Evolutionary conservation across 345 rosid genomes (phyloP), one percentile per base, ranked within the genome.

Genomic region (Linum trigynum): DNA sequence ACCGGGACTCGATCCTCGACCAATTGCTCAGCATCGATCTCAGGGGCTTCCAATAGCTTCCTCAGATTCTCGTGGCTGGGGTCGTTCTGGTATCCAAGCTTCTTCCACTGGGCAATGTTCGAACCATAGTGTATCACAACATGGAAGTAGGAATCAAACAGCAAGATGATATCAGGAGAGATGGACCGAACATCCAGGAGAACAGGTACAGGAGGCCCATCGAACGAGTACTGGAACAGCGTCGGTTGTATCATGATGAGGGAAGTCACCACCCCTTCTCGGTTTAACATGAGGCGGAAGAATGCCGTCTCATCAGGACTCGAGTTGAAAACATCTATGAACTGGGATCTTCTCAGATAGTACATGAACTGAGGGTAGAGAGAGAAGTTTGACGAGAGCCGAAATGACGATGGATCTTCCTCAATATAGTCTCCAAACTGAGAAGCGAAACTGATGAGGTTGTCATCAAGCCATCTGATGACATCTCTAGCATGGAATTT

Each of bases 321-420:
- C 62, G 88, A 78, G 79, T 94, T 88, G 71, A 90, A 90, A 65
- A 94, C 92, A 65, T 94, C 92, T n/a, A 94, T 82, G 69, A 94
- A 94, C 76, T 94, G 97, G 62, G 99, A 94, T 82, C 99, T 86
- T 67, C 99, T 77, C 66, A 94, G 77, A 73, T 94, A 83, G 75
- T 78, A 94, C 97, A 94, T 90, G 80, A 94, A 94, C 80, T 90
- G 99, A 3, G 99, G 99, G 45, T 81, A 94, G 41, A 94, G 89
- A 10, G 99, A 88, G 80, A 94, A 90, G 76, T 85, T 90, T 1
- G 97, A 77, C 40, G 97, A 83, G 60, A 94, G 71, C 65, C 95
- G 84, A 74, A 88, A 94, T 58, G 99, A 86, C 32, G 92, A 86
- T n/a, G 97, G 91, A 78, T 86, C 95, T 82, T 94, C 99, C 67